A percentile compares a stretch with the other conserved stretches of the same genome.
Conservation (phyloP, 2,329 filamentous ascomycete genomes). For the Tolypocladium nubicola region DNA sequence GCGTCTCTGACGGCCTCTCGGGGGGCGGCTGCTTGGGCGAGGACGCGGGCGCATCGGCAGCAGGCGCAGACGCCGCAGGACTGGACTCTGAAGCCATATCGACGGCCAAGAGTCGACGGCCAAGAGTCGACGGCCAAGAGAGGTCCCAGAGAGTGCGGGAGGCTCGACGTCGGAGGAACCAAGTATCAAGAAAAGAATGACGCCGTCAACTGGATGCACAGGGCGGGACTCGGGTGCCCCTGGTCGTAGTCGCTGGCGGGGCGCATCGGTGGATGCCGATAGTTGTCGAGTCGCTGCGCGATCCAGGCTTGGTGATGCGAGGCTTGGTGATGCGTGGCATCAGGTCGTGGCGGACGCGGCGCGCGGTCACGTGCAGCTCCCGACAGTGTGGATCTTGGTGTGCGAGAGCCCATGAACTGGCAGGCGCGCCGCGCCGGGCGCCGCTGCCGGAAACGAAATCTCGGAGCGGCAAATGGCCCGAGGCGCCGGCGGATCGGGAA, state of each 20-base stretch:
- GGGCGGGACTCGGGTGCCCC: background rate
- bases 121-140: background rate
- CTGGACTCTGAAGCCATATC: conserved; percentile 9
- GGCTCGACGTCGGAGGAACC: background rate
- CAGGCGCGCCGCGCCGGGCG: background rate
- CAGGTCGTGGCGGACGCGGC: background rate
- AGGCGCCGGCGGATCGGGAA: background rate
- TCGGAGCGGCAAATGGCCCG: background rate
- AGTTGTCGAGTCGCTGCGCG: background rate
- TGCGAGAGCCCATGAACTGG: background rate
- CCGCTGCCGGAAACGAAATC: background rate
- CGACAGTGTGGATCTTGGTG: background rate
- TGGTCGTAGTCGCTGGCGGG: background rate
- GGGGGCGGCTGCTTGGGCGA: conserved; percentile 50
- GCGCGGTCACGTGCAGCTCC: background rate
- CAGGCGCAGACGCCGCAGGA: conserved; percentile 7
- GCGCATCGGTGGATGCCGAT: background rate
- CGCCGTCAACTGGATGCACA: background rate
- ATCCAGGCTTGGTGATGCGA: background rate
- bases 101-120: background rate
- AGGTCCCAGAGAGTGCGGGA: background rate
- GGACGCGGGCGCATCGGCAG: conserved; percentile 2
- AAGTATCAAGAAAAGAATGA: background rate
- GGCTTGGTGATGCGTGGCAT: background rate
- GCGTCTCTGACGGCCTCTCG: conserved; percentile 60